phyloP scores from a whole-genome alignment of 352 stramenopile species.

The Saprolegnia parasitica region DNA sequence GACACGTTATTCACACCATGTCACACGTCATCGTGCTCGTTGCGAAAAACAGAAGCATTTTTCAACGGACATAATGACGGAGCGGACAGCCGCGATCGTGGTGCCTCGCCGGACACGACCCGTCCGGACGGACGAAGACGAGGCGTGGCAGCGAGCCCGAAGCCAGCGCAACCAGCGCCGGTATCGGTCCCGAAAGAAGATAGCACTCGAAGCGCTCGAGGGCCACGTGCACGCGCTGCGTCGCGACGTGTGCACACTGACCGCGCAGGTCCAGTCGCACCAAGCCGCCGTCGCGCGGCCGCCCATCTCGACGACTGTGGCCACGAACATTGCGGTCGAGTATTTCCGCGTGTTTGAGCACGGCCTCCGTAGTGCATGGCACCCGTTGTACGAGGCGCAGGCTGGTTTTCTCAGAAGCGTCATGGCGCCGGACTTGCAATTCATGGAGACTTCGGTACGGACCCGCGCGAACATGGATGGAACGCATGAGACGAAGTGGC shows the following conservation, averaged over 20 bases:
- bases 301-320: background rate
- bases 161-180: constrained; percentile 4
- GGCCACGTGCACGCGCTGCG: background rate
- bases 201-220: background rate
- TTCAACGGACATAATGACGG: no score
- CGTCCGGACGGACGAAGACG: background rate
- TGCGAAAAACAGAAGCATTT: no score
- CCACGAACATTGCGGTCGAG: background rate
- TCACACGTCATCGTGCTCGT: no score
- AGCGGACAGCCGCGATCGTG: no score
- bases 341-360: constrained; percentile 22
- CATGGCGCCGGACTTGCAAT: background rate
- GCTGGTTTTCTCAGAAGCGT: background rate
- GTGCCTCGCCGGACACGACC: background rate
- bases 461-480: background rate
- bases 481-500: background rate
- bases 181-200: background rate
- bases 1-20: no score
- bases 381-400: background rate
- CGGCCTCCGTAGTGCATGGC: background rate
- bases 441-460: constrained; percentile 15
- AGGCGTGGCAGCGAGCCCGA: background rate
- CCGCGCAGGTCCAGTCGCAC: background rate
- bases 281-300: background rate
- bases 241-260: background rate